phyloP scores from a whole-genome alignment of 2,329 filamentous ascomycete species.

The Neocucurbitaria cava region DNA sequence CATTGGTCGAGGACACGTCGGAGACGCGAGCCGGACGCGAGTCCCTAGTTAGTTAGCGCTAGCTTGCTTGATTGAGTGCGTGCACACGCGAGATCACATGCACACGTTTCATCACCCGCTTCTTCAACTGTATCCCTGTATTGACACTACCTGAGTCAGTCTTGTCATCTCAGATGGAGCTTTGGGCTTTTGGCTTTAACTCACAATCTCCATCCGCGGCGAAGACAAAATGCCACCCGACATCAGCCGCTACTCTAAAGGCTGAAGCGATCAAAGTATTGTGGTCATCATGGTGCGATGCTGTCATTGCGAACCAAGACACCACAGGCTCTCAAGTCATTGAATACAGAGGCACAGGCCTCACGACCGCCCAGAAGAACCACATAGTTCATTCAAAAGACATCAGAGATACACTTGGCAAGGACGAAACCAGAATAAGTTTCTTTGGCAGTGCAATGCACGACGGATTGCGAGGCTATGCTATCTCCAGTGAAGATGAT shows the following conservation, averaged over 20 bases:
- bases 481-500: background rate
- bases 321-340: constrained; percentile 1
- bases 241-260: constrained; percentile 1
- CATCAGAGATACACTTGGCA: constrained; percentile 1
- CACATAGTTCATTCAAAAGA: background rate
- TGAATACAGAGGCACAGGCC: constrained; percentile 28
- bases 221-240: background rate
- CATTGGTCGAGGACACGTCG: background rate
- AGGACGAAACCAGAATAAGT: background rate
- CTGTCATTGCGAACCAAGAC: constrained; percentile 11
- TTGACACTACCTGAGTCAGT: background rate
- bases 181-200: constrained; percentile 26
- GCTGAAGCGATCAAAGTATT: constrained; percentile 20
- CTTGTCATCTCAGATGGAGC: constrained; percentile 6
- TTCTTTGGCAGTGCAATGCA: constrained; percentile 34
- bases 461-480: constrained; percentile 27
- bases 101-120: background rate
- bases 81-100: background rate
- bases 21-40: background rate
- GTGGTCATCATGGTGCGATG: constrained; percentile 45
- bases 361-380: constrained; percentile 15
- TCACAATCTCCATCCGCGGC: background rate
- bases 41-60: background rate
- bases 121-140: background rate
- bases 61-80: background rate